These are phyloP conservation scores for Incumbomyces lentus DNA, from an alignment of 2,329 filamentous ascomycete genomes.

Conservation along the genomic window DNA sequence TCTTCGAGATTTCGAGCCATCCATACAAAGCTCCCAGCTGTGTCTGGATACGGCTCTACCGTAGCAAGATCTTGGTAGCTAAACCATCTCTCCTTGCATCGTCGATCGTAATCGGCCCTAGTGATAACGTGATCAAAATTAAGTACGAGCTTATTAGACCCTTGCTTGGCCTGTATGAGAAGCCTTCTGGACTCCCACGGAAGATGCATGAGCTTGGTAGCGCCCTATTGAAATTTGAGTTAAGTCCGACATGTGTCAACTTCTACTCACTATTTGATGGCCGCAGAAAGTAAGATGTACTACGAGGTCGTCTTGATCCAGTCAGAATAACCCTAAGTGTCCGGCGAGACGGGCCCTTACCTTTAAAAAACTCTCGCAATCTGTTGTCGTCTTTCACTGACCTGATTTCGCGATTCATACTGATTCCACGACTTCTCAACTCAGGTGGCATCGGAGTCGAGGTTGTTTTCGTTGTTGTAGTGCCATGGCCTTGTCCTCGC, in stretches of 20 bases:
- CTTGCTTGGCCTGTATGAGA: conserved; percentile 6
- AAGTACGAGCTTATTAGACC: conserved; percentile 4
- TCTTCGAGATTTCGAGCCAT: conserved; percentile 12
- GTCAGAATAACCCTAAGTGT: no score
- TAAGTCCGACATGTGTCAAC: no score
- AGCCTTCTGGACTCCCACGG: conserved; percentile 11
- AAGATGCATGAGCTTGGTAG: conserved; percentile 11
- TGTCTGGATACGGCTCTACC: conserved; percentile 14
- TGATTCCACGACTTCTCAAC: no score
- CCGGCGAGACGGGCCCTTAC: background rate
- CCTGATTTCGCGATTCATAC: no score
- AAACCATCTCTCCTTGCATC: conserved; percentile 7
- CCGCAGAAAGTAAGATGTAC: no score
- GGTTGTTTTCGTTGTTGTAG: no score
- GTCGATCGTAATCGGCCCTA: background rate
- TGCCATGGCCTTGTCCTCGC: no score
- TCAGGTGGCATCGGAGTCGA: no score
- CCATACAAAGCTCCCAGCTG: background rate
- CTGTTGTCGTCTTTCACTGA: no score
- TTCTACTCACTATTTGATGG: no score
- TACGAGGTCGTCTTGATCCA: no score
- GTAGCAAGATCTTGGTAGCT: conserved; percentile 2
- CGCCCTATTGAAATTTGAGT: conserved; percentile 1
- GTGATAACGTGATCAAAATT: conserved; percentile 9
- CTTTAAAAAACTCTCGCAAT: no score